These are phyloP conservation scores for Phytophthora pini DNA, from an alignment of 352 stramenopile species.

Conservation along the genomic window DNA sequence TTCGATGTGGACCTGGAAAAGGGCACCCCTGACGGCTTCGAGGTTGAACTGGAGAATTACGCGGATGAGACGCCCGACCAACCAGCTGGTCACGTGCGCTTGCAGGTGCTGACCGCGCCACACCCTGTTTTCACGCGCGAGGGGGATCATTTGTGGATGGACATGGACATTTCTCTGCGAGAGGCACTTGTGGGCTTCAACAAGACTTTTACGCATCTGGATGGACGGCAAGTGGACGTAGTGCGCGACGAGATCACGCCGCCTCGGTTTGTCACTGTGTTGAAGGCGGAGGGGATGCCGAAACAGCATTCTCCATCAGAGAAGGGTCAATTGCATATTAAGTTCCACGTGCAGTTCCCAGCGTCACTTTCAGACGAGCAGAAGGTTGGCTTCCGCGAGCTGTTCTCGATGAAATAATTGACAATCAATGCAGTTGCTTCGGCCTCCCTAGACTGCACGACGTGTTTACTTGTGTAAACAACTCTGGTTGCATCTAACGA, in stretches of 20 bases:
- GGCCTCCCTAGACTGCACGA: not conserved
- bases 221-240: conserved; percentile 92
- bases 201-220: conserved; percentile 92
- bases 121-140: conserved; percentile 93
- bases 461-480: no score
- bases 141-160: conserved; percentile 95
- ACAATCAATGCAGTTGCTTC: conserved; percentile 6
- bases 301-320: conserved; percentile 90
- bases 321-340: conserved; percentile 93
- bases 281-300: conserved; percentile 96
- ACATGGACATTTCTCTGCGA: conserved; percentile 95
- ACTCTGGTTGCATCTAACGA: no score
- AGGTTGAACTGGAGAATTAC: conserved; percentile 94
- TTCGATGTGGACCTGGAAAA: conserved; percentile 97
- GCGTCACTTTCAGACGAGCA: conserved; percentile 89
- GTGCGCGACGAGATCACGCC: conserved; percentile 91
- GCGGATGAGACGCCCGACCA: conserved; percentile 90
- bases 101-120: conserved; percentile 89
- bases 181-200: conserved; percentile 95
- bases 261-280: conserved; percentile 89
- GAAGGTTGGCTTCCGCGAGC: conserved; percentile 58
- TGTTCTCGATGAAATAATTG: conserved; percentile 55
- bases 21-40: conserved; percentile 93
- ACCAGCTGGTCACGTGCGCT: conserved; percentile 92
- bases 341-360: conserved; percentile 96